Base-by-base conservation (phyloP, 495 filamentous ascomycete genomes). In the Daldinia grandis region DNA sequence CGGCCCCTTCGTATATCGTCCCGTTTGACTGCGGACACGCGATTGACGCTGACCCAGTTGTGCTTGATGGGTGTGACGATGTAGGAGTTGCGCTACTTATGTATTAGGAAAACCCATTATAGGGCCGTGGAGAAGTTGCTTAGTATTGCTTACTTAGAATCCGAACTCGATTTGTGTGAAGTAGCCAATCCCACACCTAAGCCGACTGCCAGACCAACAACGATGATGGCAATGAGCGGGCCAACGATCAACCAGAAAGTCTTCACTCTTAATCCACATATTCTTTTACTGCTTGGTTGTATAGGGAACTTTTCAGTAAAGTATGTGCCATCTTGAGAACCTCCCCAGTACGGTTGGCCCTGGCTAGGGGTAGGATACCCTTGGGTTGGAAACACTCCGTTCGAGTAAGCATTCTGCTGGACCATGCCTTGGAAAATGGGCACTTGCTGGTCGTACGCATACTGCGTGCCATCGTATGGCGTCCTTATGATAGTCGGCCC, bases 1-100 rank as follows among this genome's bases (percentile, higher is more conserved):
- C 37, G 2, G 61, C 28, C 15, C 71, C 53, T 6, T 72, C 57
- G 67, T 78, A 80, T 4, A 73, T 58, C 9, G 78, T 80, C 4
- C 77, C 69, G 70, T 81, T 80, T 54, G 70, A 57, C 24, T 28
- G 31, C 5, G 79, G 79, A 53, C 79, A 81, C 8, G 33, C 19
- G 37, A 80, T 56, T 2, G 64, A 50, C 0, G 59, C 47, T n/a
- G 70, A 27, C 33, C 51, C 42, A 17, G 65, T 49, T 47, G 54
- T 10, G 49, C 49, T 58, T 12, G 63, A 25, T 1, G 55, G 37
- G 4, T 28, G 27, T 2, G 44, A 35, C 5, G 50, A 64, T 21
- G 59, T 56, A 24, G 60, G 58, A 53, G 44, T 15, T 50, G 49
- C n/a, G n/a, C 64, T 58, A 27, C 12, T 42, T 21, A 7, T 0